Conservation (phyloP, 164 flowering plant species). For the Platanus orientalis region DNA sequence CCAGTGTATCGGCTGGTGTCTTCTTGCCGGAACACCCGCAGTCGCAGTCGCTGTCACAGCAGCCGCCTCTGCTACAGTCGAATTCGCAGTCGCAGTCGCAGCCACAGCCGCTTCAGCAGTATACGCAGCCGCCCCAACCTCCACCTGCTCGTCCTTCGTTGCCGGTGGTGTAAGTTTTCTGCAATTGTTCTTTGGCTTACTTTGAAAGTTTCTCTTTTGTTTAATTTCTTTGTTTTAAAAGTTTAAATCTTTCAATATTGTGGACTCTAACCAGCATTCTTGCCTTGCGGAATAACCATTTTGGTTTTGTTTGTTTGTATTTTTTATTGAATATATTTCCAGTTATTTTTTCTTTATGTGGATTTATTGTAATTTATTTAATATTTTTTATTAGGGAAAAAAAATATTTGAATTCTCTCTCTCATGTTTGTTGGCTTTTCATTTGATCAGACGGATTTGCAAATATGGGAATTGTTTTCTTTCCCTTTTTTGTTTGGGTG, state of each 20-base stretch:
- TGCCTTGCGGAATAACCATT: neutral
- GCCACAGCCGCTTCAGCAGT: conserved; percentile 10
- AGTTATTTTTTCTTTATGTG: neutral
- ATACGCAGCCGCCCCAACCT: conserved; percentile 7
- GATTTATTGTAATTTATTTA: neutral
- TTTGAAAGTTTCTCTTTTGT: neutral
- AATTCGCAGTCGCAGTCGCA: conserved; percentile 5
- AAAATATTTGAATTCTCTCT: neutral
- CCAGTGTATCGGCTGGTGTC: conserved; percentile 9
- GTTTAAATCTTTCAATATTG: neutral
- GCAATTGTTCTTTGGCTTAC: neutral
- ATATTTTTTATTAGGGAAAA: neutral
- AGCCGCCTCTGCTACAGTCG: neutral
- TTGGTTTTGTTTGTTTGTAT: neutral
- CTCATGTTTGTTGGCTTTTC: too few species aligned
- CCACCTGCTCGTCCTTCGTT: conserved; percentile 23
- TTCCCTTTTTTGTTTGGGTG: too few species aligned
- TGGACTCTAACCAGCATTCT: neutral
- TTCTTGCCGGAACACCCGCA: conserved; percentile 31
- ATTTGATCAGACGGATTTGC: too few species aligned
- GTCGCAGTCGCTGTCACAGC: conserved; percentile 8
- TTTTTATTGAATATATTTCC: neutral
- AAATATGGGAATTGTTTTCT: too few species aligned
- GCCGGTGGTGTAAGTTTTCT: conserved; percentile 30
- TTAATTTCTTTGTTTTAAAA: neutral